These are phyloP conservation scores for Sugiyamaella boreocaroliniensis DNA, from an alignment of 805 yeast species.

Conservation along the genomic window DNA sequence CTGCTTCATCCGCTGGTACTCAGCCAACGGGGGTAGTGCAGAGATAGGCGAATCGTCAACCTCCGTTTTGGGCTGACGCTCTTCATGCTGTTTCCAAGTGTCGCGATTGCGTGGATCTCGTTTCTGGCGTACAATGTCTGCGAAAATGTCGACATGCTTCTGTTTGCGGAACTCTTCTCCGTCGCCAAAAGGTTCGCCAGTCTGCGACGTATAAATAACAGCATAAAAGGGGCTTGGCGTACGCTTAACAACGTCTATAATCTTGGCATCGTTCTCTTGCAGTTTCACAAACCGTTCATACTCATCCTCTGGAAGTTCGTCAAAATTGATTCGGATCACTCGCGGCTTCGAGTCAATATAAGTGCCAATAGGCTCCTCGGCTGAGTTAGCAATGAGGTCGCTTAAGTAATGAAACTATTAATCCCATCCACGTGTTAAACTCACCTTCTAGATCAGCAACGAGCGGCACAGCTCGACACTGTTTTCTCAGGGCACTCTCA, in stretches of 20 bases:
- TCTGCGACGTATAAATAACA: conserved; percentile 47
- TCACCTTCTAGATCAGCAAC: conserved; percentile 31
- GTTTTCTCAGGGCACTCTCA: conserved; percentile 36
- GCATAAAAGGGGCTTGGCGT: conserved; percentile 70
- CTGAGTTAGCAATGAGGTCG: conserved; percentile 2
- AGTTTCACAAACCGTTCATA: conserved; percentile 32
- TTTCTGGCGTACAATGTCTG: conserved; percentile 21
- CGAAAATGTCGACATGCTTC: conserved; percentile 18
- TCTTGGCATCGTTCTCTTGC: conserved; percentile 38
- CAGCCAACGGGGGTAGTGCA: conserved; percentile 11
- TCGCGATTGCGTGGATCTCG: conserved; percentile 24
- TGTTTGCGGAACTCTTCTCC: conserved; percentile 4
- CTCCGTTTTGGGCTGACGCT: conserved; percentile 9
- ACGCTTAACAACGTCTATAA: conserved; percentile 53
- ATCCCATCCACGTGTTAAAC: no score
- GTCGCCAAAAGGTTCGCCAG: conserved; percentile 19
- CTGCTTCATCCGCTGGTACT: not conserved
- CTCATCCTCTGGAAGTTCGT: conserved; percentile 39
- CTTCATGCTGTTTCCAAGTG: conserved; percentile 20
- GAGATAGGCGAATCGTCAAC: not conserved
- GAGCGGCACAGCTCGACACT: conserved; percentile 45
- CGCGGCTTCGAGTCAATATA: conserved; percentile 58
- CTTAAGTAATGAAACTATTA: no score
- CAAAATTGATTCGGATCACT: conserved; percentile 49
- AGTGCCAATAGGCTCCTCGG: conserved; percentile 21